These are phyloP conservation scores for Hippophae rhamnoides DNA, from an alignment of 306 rosid genomes.

Conservation along the genomic window DNA sequence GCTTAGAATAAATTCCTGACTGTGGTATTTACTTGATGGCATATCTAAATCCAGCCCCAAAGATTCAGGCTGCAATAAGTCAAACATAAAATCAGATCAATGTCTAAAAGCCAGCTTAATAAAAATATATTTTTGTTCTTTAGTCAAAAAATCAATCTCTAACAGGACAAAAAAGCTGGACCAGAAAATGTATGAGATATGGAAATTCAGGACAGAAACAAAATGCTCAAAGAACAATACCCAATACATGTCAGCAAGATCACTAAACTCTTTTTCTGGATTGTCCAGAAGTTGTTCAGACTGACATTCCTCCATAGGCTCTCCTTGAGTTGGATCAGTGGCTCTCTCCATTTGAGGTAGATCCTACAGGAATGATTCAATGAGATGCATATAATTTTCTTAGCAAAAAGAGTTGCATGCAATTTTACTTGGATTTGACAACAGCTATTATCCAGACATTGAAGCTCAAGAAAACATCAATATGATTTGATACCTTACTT, in stretches of 20 bases:
- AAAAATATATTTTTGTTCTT: too few relatives aligned
- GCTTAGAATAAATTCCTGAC: conserved; percentile 50
- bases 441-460: neutral
- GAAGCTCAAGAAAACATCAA: conserved; percentile 2
- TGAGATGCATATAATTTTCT: too few relatives aligned
- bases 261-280: conserved; percentile 45
- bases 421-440: conserved; percentile 17
- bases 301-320: conserved; percentile 39
- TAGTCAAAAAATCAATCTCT: too few relatives aligned
- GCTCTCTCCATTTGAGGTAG: conserved; percentile 38
- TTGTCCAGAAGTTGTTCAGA: conserved; percentile 37
- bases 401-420: neutral
- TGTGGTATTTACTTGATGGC: conserved; percentile 65
- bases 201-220: neutral
- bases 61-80: conserved; percentile 76
- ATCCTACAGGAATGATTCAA: conserved; percentile 32
- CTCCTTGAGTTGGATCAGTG: conserved; percentile 36
- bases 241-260: conserved; percentile 65
- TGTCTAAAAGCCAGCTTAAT: too few relatives aligned
- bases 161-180: too few relatives aligned
- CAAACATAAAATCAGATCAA: conserved; percentile 12
- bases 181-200: neutral
- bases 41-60: conserved; percentile 81
- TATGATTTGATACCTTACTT: conserved; percentile 45
- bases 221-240: conserved; percentile 35